A percentile compares a stretch with the other conserved stretches of the same genome.
Evolutionary conservation across 1,284 basidiomycete species (phyloP).

Genomic region (Singerocomus rubriflavus): DNA sequence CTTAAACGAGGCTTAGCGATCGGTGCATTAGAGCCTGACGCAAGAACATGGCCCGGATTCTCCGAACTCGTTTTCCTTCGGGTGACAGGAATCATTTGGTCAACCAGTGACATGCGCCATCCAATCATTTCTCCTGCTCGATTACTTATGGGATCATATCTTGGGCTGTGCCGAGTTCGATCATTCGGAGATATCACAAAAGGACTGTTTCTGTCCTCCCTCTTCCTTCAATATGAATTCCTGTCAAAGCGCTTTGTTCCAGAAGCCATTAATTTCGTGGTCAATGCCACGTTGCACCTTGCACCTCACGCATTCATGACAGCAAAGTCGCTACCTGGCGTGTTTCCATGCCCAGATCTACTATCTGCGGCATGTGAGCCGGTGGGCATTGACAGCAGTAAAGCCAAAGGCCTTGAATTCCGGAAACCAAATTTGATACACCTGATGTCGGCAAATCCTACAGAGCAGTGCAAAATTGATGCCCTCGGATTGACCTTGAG

Average conservation of each 20-base stretch:
- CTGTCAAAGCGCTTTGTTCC: slow-evolving; percentile 88
- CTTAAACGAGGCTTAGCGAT: slow-evolving; percentile 79
- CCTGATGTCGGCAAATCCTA: slow-evolving; percentile 39
- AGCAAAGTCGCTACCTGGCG: slow-evolving; percentile 53
- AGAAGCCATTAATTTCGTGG: slow-evolving; percentile 84
- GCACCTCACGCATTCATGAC: slow-evolving; percentile 58
- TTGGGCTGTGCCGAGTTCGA: slow-evolving; percentile 81
- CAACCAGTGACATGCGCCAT: slow-evolving; percentile 93
- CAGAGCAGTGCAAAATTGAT: slow-evolving; percentile 67
- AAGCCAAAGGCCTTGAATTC: slow-evolving; percentile 38
- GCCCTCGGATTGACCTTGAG: slow-evolving; percentile 60
- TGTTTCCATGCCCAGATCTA: slow-evolving; percentile 75
- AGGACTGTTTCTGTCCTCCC: slow-evolving; percentile 86
- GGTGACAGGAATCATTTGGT: slow-evolving; percentile 82
- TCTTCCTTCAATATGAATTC: slow-evolving; percentile 81
- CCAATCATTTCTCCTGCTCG: slow-evolving; percentile 85
- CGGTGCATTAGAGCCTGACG: slow-evolving; percentile 60
- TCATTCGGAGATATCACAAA: slow-evolving; percentile 74
- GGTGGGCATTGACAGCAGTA: slow-evolving; percentile 42
- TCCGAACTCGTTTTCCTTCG: slow-evolving; percentile 84
- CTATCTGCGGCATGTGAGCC: slow-evolving; percentile 42
- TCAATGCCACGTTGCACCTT: slow-evolving; percentile 70
- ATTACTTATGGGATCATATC: slow-evolving; percentile 89
- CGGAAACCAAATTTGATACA: slow-evolving; percentile 47
- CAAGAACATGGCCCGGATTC: slow-evolving; percentile 87